Percentiles rank a stretch among this genome's conserved stretches.
phyloP scores from a whole-genome alignment of 1,139 yeast species.

The Hansenula lynferdii region DNA sequence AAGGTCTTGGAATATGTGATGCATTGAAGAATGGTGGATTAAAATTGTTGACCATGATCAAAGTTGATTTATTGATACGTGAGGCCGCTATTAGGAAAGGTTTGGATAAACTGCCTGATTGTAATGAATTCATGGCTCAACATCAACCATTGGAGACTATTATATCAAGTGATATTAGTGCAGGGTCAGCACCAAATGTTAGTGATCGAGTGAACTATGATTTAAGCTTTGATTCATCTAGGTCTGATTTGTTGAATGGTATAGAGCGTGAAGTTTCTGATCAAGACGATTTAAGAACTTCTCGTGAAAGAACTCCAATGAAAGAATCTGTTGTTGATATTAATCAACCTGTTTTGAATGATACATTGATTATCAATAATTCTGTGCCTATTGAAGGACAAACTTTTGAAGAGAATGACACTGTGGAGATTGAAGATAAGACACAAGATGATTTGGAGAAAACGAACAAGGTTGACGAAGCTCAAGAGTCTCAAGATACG shows the following conservation, averaged over 20 bases:
- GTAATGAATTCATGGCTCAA: not conserved
- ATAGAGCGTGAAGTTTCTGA: not conserved
- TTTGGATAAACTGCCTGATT: no score
- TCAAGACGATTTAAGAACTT: no score
- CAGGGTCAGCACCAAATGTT: not conserved
- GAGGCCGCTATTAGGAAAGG: not conserved
- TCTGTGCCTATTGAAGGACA: no score
- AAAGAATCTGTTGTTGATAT: no score
- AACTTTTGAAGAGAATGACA: not conserved
- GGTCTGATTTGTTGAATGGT: not conserved
- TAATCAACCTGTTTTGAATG: no score
- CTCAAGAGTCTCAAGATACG: not conserved
- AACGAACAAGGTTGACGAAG: not conserved
- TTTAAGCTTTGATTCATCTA: not conserved
- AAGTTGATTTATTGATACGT: no score
- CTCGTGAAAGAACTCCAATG: no score
- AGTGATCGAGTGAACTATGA: not conserved
- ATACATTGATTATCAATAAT: no score
- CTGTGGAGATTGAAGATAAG: not conserved
- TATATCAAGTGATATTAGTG: not conserved
- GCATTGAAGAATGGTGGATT: not conserved
- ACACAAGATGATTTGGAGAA: not conserved
- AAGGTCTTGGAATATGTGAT: conserved; percentile 12
- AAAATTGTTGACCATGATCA: no score
- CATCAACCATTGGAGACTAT: not conserved